Conservation (phyloP, 805 yeast species). For the Kuraishia molischiana region DNA sequence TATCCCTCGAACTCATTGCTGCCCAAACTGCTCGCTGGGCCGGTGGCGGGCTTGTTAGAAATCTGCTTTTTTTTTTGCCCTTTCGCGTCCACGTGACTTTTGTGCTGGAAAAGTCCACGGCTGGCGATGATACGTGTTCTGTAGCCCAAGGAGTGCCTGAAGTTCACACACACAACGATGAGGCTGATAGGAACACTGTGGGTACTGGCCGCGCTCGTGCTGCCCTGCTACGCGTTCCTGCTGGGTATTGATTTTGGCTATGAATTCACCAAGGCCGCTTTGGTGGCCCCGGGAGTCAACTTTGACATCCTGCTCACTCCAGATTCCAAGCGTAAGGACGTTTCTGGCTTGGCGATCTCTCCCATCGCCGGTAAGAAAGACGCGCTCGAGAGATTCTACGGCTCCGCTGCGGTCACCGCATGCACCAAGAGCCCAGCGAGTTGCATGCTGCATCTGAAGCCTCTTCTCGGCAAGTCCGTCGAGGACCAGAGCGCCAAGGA, state of each 20-base stretch:
- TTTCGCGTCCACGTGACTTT: too few relatives aligned
- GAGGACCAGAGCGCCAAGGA: slow-evolving; percentile 34
- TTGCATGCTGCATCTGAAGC: slow-evolving; percentile 59
- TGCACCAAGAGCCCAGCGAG: slow-evolving; percentile 67
- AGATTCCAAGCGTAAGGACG: slow-evolving; percentile 87
- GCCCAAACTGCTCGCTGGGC: too few relatives aligned
- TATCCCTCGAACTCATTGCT: too few relatives aligned
- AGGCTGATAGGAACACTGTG: slow-evolving; percentile 27
- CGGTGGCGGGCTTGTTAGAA: too few relatives aligned
- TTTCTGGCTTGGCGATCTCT: slow-evolving; percentile 65
- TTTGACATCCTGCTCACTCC: slow-evolving; percentile 83
- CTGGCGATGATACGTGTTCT: too few relatives aligned
- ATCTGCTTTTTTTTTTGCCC: too few relatives aligned
- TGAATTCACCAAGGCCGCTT: slow-evolving; percentile 75
- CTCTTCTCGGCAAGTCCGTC: slow-evolving; percentile 56
- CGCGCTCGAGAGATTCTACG: slow-evolving; percentile 64
- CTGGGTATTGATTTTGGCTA: slow-evolving; percentile 88
- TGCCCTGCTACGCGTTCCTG: slow-evolving; percentile 18
- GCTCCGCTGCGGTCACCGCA: slow-evolving; percentile 61
- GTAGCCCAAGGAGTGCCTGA: too few relatives aligned
- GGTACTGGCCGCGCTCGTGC: neutral
- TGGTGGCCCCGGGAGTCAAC: slow-evolving; percentile 85
- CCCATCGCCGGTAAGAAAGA: slow-evolving; percentile 21
- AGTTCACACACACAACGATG: too few relatives aligned
- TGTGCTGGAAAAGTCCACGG: too few relatives aligned